Conservation (phyloP, 2,329 filamentous ascomycete species). For the Diaporthe capsici region DNA sequence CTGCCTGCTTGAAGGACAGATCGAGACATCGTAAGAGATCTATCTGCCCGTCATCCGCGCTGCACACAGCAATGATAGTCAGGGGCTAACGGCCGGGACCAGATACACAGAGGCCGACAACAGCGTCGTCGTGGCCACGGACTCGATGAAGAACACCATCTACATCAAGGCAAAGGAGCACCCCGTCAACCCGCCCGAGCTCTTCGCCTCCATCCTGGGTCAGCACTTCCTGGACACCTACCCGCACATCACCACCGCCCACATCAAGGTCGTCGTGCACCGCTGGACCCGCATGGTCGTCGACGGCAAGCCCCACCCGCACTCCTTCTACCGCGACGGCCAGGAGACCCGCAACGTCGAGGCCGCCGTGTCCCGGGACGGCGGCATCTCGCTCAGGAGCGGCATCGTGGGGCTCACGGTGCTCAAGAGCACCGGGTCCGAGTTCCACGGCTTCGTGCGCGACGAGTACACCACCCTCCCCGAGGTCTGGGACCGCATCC, state of each 20-base stretch:
- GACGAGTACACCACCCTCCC: conserved; percentile 93
- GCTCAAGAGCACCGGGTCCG: conserved; percentile 95
- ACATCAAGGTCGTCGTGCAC: conserved; percentile 86
- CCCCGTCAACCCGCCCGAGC: conserved; percentile 92
- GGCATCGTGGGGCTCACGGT: conserved; percentile 87
- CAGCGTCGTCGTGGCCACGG: conserved; percentile 93
- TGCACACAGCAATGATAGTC: conserved; percentile 17
- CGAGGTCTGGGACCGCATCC: conserved; percentile 94
- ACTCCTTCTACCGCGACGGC: conserved; percentile 94
- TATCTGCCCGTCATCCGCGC: too few species aligned
- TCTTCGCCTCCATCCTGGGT: conserved; percentile 88
- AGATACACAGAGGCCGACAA: conserved; percentile 97
- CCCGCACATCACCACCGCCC: conserved; percentile 86
- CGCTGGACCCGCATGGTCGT: conserved; percentile 92
- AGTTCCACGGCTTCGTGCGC: conserved; percentile 93
- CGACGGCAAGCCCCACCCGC: conserved; percentile 91
- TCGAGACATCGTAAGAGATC: conserved; percentile 79
- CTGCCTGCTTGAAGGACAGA: conserved; percentile 92
- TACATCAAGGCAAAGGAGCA: conserved; percentile 96
- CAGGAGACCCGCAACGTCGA: conserved; percentile 89
- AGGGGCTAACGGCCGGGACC: conserved; percentile 26
- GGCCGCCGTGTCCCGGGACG: conserved; percentile 75
- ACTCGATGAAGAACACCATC: conserved; percentile 97
- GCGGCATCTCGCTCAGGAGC: conserved; percentile 82
- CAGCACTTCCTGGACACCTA: conserved; percentile 92